phyloP scores from a whole-genome alignment of 345 rosid genomes.

The Durio zibethinus region DNA sequence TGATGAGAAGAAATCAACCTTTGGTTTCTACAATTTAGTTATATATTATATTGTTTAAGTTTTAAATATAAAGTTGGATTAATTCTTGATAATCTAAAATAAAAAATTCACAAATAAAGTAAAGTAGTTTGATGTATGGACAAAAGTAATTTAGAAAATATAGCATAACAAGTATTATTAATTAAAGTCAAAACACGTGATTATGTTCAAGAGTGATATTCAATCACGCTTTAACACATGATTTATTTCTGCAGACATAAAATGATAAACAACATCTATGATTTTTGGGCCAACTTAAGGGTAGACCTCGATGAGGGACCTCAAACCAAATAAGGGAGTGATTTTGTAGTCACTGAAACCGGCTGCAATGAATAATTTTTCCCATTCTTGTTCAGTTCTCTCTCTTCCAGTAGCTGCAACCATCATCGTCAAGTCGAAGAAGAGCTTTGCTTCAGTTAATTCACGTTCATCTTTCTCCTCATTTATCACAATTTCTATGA shows the following conservation, averaged over 20 bases:
- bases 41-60: too few relatives aligned
- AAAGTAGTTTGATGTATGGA: too few relatives aligned
- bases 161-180: not conserved
- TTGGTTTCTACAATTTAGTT: too few relatives aligned
- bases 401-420: slow-evolving; percentile 9
- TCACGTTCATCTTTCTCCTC: slow-evolving; percentile 28
- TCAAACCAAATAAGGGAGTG: not conserved
- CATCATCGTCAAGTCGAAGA: slow-evolving; percentile 44
- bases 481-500: slow-evolving; percentile 37
- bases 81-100: too few relatives aligned
- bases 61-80: too few relatives aligned
- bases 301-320: slow-evolving; percentile 20
- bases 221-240: not conserved
- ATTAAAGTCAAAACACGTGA: not conserved
- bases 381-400: slow-evolving; percentile 12
- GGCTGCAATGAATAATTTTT: slow-evolving; percentile 4
- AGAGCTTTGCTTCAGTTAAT: slow-evolving; percentile 28
- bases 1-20: too few relatives aligned
- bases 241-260: not conserved
- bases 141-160: too few relatives aligned
- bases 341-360: slow-evolving; percentile 16
- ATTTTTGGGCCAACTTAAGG: not conserved
- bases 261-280: not conserved
- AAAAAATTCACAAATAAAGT: too few relatives aligned
- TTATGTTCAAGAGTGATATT: not conserved